phyloP scores from a whole-genome alignment of 1,139 yeast genomes.

The Kluyveromyces sp. region DNA sequence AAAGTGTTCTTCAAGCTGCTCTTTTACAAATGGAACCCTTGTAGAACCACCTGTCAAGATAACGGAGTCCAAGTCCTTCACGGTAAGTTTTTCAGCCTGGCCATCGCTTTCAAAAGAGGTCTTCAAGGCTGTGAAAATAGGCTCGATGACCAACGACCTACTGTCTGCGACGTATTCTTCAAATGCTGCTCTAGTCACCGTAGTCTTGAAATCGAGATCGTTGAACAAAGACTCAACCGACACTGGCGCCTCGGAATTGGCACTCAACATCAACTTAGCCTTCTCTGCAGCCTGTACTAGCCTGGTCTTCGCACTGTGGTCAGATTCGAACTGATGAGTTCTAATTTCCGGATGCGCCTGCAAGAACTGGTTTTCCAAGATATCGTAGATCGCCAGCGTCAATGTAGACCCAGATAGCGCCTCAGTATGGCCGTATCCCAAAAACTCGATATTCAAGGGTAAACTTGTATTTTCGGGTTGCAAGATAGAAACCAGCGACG shows the following conservation, averaged over 20 bases:
- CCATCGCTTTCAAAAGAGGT: constrained; percentile 20
- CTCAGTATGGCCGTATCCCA: constrained; percentile 63
- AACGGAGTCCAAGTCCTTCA: constrained; percentile 51
- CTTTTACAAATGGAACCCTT: constrained; percentile 82
- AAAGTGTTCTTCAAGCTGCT: constrained; percentile 43
- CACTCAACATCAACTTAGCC: constrained; percentile 79
- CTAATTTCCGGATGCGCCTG: constrained; percentile 30
- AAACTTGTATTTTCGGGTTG: constrained; percentile 36
- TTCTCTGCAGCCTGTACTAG: constrained; percentile 79
- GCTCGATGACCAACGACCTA: constrained; percentile 41
- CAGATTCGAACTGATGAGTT: constrained; percentile 37
- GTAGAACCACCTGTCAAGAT: constrained; percentile 88
- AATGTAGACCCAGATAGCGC: constrained; percentile 68
- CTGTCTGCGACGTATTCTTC: constrained; percentile 49
- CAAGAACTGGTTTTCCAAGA: constrained; percentile 53
- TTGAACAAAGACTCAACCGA: constrained; percentile 63
- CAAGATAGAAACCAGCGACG: constrained; percentile 65
- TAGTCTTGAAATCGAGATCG: constrained; percentile 64
- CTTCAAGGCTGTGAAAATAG: constrained; percentile 48
- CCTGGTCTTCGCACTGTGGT: constrained; percentile 57
- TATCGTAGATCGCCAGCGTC: constrained; percentile 55
- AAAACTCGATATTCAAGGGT: constrained; percentile 47
- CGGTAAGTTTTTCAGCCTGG: constrained; percentile 20
- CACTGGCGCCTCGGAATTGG: constrained; percentile 68
- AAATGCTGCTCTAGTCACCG: constrained; percentile 67